Conservation (phyloP, 768 basidiomycete species). For the Hebeloma cylindrosporum region DNA sequence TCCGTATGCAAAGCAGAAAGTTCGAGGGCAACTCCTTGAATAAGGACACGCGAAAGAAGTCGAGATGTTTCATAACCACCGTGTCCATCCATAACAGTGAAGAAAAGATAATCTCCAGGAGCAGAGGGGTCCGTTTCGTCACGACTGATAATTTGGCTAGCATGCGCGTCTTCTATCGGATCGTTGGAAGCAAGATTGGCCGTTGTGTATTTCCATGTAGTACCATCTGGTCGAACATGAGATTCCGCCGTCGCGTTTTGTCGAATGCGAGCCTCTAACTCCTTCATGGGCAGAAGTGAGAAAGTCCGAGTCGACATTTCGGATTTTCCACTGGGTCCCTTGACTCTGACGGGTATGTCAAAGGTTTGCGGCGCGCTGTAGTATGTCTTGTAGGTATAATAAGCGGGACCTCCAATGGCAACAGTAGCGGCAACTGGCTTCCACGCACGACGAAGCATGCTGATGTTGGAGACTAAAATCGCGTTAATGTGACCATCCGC, state of each 20-base stretch:
- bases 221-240: conserved; percentile 50
- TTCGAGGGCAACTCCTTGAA: conserved; percentile 81
- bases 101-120: conserved; percentile 78
- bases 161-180: conserved; percentile 88
- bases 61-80: conserved; percentile 81
- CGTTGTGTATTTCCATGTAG: conserved; percentile 75
- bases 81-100: conserved; percentile 91
- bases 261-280: conserved; percentile 56
- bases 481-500: conserved; percentile 6
- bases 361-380: conserved; percentile 51
- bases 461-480: conserved; percentile 3
- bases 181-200: conserved; percentile 83
- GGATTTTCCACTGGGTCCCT: conserved; percentile 59
- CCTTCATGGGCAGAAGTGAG: conserved; percentile 53
- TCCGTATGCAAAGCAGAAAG: conserved; percentile 54
- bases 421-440: conserved; percentile 63
- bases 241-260: conserved; percentile 50
- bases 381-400: conserved; percentile 51
- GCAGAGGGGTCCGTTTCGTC: conserved; percentile 58
- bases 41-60: conserved; percentile 79
- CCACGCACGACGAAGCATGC: conserved; percentile 68
- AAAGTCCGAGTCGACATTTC: conserved; percentile 53
- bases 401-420: conserved; percentile 56
- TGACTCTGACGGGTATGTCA: conserved; percentile 54
- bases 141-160: conserved; percentile 64